Evolutionary conservation across 2,329 filamentous ascomycete genomes (phyloP), one percentile per base, ranked within the genome.

Genomic region (Didymella pomorum): DNA sequence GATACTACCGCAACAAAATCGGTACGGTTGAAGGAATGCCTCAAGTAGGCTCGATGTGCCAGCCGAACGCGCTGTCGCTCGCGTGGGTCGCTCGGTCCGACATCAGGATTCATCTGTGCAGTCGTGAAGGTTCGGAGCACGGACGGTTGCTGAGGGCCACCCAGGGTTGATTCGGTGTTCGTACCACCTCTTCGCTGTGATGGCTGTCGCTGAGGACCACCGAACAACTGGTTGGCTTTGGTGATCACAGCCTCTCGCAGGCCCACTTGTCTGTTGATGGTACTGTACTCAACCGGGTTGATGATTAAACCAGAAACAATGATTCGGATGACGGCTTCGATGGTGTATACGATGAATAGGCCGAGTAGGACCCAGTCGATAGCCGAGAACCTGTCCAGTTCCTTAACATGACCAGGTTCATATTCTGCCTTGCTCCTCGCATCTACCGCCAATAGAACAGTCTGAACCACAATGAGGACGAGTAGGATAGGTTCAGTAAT

Each of bases 1-100:
- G 94, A 90, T n/a, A 95, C 83, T 8, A 99, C 90, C 1, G 95
- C 96, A 52, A 99, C 82, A 76, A 98, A 97, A 75, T 99, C 95
- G 11, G 98, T 84, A 51, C 95, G 87, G 73, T 98, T 98, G 80
- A 99, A 99, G 0, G 92, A 93, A 76, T 99, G 95, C 16, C 95
- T 88, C 54, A 99, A 80, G 76, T 97, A 98, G 1, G 95, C 96
- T 62, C 95, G 87, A 52, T 95, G 89, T 16, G 96, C 94, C 53
- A 99, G 84, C 64, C 96, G 89, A 66, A 89, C 84, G 60, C 94
- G 88, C 74, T 95, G 92, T 66, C 93, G 90, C 62, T 96, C 81
- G 84, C 91, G 63, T 83, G 83, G 71, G 83, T 95, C 78, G 79
- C 86, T 75, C 77, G 87, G 70, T 78, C 82, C 64, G 31, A 67